Conservation (phyloP, 768 basidiomycete species). For the Tremella mesenterica region DNA sequence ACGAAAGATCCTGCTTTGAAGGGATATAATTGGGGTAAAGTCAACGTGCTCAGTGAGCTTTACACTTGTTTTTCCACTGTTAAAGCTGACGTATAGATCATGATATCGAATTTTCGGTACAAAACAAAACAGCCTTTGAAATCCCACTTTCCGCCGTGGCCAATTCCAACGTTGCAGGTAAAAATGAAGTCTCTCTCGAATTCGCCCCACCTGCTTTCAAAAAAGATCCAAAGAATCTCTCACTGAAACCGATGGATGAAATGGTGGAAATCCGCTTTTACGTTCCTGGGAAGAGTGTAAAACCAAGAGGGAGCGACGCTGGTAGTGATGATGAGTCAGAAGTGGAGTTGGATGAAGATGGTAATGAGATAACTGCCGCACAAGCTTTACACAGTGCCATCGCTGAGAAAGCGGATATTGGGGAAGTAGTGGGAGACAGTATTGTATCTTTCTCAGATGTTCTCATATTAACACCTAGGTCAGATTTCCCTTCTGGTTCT, state of each 20-base stretch:
- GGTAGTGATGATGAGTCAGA: constrained; percentile 28
- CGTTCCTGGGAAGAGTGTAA: constrained; percentile 54
- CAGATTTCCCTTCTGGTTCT: constrained; percentile 7
- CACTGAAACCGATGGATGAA: constrained; percentile 57
- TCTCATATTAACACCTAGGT: constrained; percentile 74
- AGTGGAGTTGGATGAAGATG: constrained; percentile 39
- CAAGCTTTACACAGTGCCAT: constrained; percentile 94
- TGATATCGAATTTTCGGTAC: constrained; percentile 83
- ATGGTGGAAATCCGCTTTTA: constrained; percentile 95
- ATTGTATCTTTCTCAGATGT: constrained; percentile 94
- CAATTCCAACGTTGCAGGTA: constrained; percentile 95
- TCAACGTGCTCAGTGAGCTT: constrained; percentile 76
- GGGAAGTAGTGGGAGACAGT: constrained; percentile 79
- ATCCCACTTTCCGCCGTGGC: constrained; percentile 76
- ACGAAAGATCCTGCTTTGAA: constrained; percentile 76
- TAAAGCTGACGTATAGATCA: constrained; percentile 52
- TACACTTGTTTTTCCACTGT: background rate
- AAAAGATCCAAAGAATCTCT: constrained; percentile 31
- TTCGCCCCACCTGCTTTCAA: constrained; percentile 48
- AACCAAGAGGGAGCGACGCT: constrained; percentile 35
- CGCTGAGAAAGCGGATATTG: constrained; percentile 92
- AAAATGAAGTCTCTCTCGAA: constrained; percentile 98
- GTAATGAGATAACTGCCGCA: constrained; percentile 62
- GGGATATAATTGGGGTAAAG: constrained; percentile 98
- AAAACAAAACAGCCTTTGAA: constrained; percentile 80